These are phyloP conservation scores for Boletus sp. DNA, from an alignment of 768 basidiomycete genomes.

Conservation along the genomic window DNA sequence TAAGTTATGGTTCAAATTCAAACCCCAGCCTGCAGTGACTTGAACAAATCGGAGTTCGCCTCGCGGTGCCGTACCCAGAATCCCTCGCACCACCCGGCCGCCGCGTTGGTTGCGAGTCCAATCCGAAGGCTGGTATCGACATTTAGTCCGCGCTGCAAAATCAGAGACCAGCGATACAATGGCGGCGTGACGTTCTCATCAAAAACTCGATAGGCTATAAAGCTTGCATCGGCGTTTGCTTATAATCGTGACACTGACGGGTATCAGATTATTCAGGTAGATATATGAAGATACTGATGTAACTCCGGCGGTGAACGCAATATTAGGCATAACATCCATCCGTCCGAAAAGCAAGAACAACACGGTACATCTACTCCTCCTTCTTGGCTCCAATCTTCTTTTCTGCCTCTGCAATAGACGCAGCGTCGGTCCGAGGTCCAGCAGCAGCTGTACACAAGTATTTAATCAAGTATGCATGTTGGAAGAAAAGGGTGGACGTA, in stretches of 20 bases:
- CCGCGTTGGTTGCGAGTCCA: too few relatives aligned
- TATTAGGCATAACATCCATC: conserved; percentile 16
- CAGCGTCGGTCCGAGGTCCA: conserved; percentile 84
- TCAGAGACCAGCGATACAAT: too few relatives aligned
- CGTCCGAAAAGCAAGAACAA: conserved; percentile 18
- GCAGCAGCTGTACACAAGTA: conserved; percentile 37
- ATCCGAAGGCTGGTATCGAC: too few relatives aligned
- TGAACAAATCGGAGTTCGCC: too few relatives aligned
- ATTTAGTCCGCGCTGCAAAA: too few relatives aligned
- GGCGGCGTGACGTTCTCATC: too few relatives aligned
- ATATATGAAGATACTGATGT: conserved; percentile 9
- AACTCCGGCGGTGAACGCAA: not conserved
- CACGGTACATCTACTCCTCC: conserved; percentile 50
- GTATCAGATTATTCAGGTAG: conserved; percentile 7
- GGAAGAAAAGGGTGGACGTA: conserved; percentile 28
- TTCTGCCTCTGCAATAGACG: conserved; percentile 84
- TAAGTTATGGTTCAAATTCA: too few relatives aligned
- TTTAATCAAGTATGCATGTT: not conserved
- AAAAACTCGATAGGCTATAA: too few relatives aligned
- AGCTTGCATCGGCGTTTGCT: not conserved
- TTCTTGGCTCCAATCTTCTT: conserved; percentile 80
- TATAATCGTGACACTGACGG: not conserved
- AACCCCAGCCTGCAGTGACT: too few relatives aligned
- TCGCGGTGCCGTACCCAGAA: too few relatives aligned
- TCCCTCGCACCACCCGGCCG: too few relatives aligned